Base-by-base conservation (phyloP, 805 yeast genomes). In the Cyberlindnera maritima region DNA sequence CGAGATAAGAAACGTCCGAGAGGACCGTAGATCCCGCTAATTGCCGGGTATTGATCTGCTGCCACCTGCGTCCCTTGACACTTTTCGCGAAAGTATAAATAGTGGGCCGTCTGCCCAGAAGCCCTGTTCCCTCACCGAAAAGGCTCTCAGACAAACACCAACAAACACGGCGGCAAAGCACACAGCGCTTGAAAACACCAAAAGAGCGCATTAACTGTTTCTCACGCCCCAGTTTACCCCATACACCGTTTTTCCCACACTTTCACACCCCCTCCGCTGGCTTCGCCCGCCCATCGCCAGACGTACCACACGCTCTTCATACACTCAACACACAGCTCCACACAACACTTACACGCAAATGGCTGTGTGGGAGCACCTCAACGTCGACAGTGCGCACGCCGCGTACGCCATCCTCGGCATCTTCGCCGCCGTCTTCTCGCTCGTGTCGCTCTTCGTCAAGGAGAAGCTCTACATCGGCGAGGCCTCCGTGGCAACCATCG, bases 391-490 rank as follows among this genome's bases (percentile, higher is more conserved):
- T 49, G 82, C 96, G 2, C 97, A 90, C 63, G 75, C 87, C 8
- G 50, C 96, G 0, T 90, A 91, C 63, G 96, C 96, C 12, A 77
- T 90, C 52, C 78, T 89, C 11, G 96, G 96, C 37, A 81, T 87
- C 12, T 88, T 90, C 61, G 79, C 90, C 43, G 77, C 92, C 7
- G 66, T 87, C 23, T 91, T 90, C 66, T 87, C 96, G 5, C 72
- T 90, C 14, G 77, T 86, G 2, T 91, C 97, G 0, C 74, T 88
- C 25, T 80, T 88, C 58, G 82, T 89, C 39, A 90, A 90, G 62
- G 96, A 90, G 64, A 77, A 80, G 56, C 74, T 89, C 12, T 90
- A 85, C 62, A 83, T 90, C 18, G 96, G 97, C 53, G 97, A 90
- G 66, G 96, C 97, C 6, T 83, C 94, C 0, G 88, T 88, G 2